Base-by-base conservation (phyloP, 208 protist species). In the Acanthamoeba culbertsoni region DNA sequence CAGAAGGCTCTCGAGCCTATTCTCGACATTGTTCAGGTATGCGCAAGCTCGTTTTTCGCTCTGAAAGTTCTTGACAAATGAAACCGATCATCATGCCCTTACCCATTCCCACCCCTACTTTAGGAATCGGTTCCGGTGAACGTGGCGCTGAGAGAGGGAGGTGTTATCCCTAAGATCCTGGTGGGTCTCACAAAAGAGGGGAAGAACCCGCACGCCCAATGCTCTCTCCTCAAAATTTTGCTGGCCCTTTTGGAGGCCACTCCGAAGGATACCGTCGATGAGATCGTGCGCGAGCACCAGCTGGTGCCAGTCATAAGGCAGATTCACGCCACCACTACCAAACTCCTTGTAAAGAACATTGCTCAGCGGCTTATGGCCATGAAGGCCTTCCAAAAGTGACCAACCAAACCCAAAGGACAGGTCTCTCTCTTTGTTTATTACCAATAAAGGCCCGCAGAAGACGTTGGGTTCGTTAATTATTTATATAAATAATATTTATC, bases 271-370 rank as follows among this genome's bases (percentile, higher is more conserved):
- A 31, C 79, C 26, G 55, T 89, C 42, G 53, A 63, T 10, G 35
- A 59, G 46, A 37, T 89, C 37, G 79, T 89, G 26, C 46, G 63
- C 53, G 18, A 65, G 42, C 55, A 89, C 28, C 31, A 89, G 35
- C 79, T 89, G 33, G 79, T 89, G 48, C 79, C 79, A 42, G 55
- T 65, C 46, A 89, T 89, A 42, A n/a, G 55, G 33, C 79, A 89
- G 79, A 89, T 89, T 48, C 79, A 89, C 79, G 46, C 79, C 46
- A 89, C 79, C 53, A 89, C 79, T 23, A 89, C 46, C 46, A 89
- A 89, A 89, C 79, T 89, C 37, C 42, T 89, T 89, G 79, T 89
- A 89, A 89, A 89, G 79, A 89, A 89, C 55, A 89, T 89, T 31
- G 79, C 79, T 35, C 79, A 89, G 79, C 46, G 79, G 51, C 79